Evolutionary conservation across 148 eudicot species (phyloP).

Genomic region (Chenopodium album): DNA sequence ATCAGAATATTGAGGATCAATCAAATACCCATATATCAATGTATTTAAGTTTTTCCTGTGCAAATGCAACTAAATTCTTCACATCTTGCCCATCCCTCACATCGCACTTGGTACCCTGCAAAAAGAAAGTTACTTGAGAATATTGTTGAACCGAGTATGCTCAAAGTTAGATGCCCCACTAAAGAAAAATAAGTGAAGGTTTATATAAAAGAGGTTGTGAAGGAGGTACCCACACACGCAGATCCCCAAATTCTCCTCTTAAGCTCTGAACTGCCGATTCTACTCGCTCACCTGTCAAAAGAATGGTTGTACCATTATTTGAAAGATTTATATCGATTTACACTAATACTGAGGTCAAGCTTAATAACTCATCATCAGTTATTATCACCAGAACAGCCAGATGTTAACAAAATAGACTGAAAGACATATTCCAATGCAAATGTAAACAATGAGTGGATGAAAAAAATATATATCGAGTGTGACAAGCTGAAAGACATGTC

Average conservation of each 20-base stretch:
- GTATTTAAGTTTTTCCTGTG: slow-evolving; percentile 67
- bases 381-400: not conserved
- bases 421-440: not conserved
- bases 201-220: slow-evolving; percentile 29
- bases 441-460: too few species aligned
- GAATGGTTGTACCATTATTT: not conserved
- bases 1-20: slow-evolving; percentile 2
- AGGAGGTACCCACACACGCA: slow-evolving; percentile 97
- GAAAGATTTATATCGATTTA: not conserved
- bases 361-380: not conserved
- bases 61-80: slow-evolving; percentile 72
- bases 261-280: slow-evolving; percentile 66
- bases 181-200: not conserved
- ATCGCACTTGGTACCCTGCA: slow-evolving; percentile 86
- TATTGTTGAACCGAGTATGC: not conserved
- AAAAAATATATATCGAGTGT: too few species aligned
- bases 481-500: too few species aligned
- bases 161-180: not conserved
- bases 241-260: slow-evolving; percentile 71
- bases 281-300: slow-evolving; percentile 67
- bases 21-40: slow-evolving; percentile 84
- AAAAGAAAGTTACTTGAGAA: not conserved
- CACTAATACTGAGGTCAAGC: not conserved
- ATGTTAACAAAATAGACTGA: not conserved
- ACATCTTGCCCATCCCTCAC: slow-evolving; percentile 77